phyloP scores from a whole-genome alignment of 768 basidiomycete genomes.

The Lanmaoa pseudosensibilis region DNA sequence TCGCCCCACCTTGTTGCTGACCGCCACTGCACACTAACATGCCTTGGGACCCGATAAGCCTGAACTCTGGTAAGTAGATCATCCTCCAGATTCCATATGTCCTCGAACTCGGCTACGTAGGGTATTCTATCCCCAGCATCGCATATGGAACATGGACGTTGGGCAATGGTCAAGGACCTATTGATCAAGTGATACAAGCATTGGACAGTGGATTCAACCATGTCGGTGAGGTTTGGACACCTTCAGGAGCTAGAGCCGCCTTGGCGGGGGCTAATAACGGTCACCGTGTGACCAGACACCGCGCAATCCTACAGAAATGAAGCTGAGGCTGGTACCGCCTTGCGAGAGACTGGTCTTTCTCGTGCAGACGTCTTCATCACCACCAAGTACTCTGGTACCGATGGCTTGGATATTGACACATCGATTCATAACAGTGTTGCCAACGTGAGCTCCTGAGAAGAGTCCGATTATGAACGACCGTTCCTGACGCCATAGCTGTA shows the following conservation, averaged over 20 bases:
- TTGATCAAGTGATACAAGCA: constrained; percentile 60
- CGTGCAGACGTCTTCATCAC: constrained; percentile 64
- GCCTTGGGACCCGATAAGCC: constrained; percentile 59
- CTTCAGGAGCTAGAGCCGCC: neutral
- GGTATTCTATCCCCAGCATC: constrained; percentile 45
- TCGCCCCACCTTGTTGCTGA: neutral
- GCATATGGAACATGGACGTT: constrained; percentile 67
- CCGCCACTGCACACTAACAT: constrained; percentile 32
- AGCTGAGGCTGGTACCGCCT: constrained; percentile 40
- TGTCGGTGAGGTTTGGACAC: constrained; percentile 43
- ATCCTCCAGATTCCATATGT: neutral
- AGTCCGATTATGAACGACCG: neutral
- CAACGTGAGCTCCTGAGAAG: constrained; percentile 41
- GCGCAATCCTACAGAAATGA: constrained; percentile 65
- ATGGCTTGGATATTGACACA: constrained; percentile 51
- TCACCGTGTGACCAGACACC: constrained; percentile 45
- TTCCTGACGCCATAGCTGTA: constrained; percentile 22
- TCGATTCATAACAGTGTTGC: constrained; percentile 58
- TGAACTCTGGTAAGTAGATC: constrained; percentile 54
- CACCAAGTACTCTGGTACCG: constrained; percentile 58
- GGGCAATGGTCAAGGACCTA: constrained; percentile 54
- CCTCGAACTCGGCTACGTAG: constrained; percentile 28
- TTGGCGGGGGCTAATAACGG: neutral
- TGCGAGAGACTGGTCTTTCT: constrained; percentile 53
- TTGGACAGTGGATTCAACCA: constrained; percentile 61